These are phyloP conservation scores for Apiotrichum gracile DNA, from an alignment of 1,284 basidiomycete species.

Conservation along the genomic window DNA sequence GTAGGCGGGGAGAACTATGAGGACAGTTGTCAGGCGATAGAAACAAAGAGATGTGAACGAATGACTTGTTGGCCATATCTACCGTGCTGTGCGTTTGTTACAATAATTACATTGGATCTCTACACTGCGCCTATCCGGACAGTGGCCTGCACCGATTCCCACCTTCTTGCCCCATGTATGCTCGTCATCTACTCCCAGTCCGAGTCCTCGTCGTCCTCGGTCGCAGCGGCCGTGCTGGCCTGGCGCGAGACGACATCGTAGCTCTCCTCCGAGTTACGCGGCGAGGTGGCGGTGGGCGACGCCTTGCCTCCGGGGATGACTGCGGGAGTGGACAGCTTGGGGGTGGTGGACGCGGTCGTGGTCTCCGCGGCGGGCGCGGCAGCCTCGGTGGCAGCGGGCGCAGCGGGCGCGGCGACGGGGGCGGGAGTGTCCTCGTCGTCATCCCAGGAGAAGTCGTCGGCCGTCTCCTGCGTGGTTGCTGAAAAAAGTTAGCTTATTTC, in stretches of 20 bases:
- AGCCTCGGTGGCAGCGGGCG: constrained; percentile 1
- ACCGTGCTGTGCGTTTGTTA: no score
- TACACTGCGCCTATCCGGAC: not conserved
- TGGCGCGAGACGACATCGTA: constrained; percentile 46
- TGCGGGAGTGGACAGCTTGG: constrained; percentile 1
- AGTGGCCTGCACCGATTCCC: not conserved
- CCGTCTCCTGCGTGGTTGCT: constrained; percentile 9
- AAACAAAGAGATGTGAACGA: no score
- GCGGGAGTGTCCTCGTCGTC: constrained; percentile 29
- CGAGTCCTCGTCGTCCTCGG: constrained; percentile 43
- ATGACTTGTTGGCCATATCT: no score
- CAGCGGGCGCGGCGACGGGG: constrained; percentile 1
- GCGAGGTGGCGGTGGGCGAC: constrained; percentile 26
- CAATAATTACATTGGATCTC: not conserved
- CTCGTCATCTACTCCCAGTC: constrained; percentile 43
- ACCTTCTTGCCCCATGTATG: constrained; percentile 36
- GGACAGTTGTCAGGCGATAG: no score
- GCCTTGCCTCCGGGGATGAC: not conserved
- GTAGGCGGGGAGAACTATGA: no score
- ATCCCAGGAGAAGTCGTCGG: constrained; percentile 48
- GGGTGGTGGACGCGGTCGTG: not conserved
- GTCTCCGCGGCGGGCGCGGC: constrained; percentile 9
- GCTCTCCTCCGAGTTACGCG: constrained; percentile 48
- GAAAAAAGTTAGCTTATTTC: not conserved
- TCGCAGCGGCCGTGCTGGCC: constrained; percentile 13